Conservation (phyloP, 2,329 filamentous ascomycete species). For the Sarocladium oryzae region DNA sequence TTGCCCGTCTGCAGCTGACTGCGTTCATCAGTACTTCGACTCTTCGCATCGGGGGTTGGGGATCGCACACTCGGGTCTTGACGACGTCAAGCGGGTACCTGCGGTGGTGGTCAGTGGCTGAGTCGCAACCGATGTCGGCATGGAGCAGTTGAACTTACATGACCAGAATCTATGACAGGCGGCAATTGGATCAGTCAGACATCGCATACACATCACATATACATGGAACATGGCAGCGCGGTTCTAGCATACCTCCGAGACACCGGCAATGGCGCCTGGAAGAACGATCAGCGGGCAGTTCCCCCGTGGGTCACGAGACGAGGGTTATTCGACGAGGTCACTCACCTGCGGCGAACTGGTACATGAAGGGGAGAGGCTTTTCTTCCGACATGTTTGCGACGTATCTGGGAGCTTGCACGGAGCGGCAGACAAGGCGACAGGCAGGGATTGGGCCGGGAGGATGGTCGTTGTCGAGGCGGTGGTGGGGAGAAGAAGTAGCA, state of each 20-base stretch:
- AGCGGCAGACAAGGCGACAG: constrained; percentile 8
- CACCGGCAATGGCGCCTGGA: constrained; percentile 84
- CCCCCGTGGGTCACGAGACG: constrained; percentile 8
- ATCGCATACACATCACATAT: too few relatives aligned
- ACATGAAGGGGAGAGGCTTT: constrained; percentile 81
- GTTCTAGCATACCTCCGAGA: constrained; percentile 72
- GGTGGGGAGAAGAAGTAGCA: constrained; percentile 2
- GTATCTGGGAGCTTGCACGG: background rate
- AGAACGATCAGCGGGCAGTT: constrained; percentile 13
- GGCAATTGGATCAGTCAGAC: constrained; percentile 5
- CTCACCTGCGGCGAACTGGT: constrained; percentile 90
- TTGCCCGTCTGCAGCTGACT: constrained; percentile 82
- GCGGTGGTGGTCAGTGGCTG: constrained; percentile 12
- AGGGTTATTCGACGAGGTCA: constrained; percentile 17
- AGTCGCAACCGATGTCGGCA: background rate
- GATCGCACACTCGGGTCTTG: constrained; percentile 86
- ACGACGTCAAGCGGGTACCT: constrained; percentile 99
- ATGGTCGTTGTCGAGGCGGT: background rate
- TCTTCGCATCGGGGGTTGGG: background rate
- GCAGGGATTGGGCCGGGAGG: background rate
- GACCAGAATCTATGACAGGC: constrained; percentile 63
- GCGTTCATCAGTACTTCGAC: constrained; percentile 9
- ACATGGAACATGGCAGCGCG: too few relatives aligned
- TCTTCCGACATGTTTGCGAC: constrained; percentile 50
- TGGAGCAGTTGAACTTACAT: constrained; percentile 52